phyloP scores from a whole-genome alignment of 306 rosid genomes.

The Ziziphus jujuba region DNA sequence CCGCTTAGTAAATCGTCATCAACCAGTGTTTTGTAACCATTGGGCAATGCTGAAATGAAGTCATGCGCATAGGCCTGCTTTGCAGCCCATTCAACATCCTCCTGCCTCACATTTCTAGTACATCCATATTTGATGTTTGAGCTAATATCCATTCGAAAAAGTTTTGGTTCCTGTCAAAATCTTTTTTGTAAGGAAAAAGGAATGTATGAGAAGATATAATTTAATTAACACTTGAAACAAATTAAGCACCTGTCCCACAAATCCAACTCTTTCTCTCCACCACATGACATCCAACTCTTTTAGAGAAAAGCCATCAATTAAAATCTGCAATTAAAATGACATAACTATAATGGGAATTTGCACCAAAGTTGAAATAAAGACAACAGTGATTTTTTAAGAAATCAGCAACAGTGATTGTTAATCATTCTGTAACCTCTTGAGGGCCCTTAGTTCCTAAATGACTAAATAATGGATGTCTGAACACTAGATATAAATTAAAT shows the following conservation, averaged over 20 bases:
- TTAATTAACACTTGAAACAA: slow-evolving; percentile 16
- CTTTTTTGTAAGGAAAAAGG: slow-evolving; percentile 19
- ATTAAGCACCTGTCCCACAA: slow-evolving; percentile 82
- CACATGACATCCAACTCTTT: slow-evolving; percentile 72
- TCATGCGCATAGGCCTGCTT: slow-evolving; percentile 93
- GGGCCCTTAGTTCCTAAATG: too few species aligned
- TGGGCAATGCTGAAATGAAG: slow-evolving; percentile 76
- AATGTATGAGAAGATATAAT: slow-evolving; percentile 8
- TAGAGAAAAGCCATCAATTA: slow-evolving; percentile 71
- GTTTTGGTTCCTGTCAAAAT: slow-evolving; percentile 78
- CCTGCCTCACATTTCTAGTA: slow-evolving; percentile 52
- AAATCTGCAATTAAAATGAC: slow-evolving; percentile 55
- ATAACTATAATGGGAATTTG: not conserved
- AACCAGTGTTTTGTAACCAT: slow-evolving; percentile 81
- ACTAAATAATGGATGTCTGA: too few species aligned
- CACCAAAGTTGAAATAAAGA: not conserved
- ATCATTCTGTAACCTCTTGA: too few species aligned
- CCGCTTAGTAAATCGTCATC: slow-evolving; percentile 96
- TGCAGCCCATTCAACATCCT: slow-evolving; percentile 93
- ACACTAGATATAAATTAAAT: too few species aligned
- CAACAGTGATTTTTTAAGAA: not conserved
- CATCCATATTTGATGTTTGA: slow-evolving; percentile 95
- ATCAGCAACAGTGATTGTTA: too few species aligned
- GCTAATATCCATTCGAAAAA: slow-evolving; percentile 80
- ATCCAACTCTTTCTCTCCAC: slow-evolving; percentile 97